These are phyloP conservation scores for Picea glauca DNA, from an alignment of 75 land plant genomes.

Conservation along the genomic window DNA sequence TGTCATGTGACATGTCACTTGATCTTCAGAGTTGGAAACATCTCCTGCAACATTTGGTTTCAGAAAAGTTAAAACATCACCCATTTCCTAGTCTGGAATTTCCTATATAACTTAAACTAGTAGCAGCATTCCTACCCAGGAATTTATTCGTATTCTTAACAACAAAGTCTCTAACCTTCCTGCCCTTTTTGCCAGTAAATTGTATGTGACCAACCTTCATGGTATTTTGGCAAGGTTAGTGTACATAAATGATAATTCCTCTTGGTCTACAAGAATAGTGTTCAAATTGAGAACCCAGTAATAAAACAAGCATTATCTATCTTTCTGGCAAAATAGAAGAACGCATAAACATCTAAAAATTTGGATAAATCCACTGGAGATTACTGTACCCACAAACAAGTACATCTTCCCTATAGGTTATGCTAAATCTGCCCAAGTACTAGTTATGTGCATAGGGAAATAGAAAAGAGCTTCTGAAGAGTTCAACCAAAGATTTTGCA, in stretches of 20 bases:
- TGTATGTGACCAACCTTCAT: background rate
- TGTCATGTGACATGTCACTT: background rate
- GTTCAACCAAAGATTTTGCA: too few species aligned
- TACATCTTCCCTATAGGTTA: background rate
- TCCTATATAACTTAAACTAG: background rate
- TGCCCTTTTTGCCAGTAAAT: background rate
- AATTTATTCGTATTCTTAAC: background rate
- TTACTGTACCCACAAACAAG: background rate
- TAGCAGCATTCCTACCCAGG: background rate
- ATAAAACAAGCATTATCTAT: background rate
- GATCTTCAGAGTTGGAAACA: conserved; percentile 3
- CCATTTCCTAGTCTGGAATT: conserved; percentile 1
- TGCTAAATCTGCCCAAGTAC: too few species aligned
- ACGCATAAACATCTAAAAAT: background rate
- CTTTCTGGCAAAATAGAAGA: background rate
- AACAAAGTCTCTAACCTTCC: background rate
- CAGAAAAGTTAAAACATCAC: background rate
- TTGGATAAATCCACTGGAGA: background rate
- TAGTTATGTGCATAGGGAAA: too few species aligned
- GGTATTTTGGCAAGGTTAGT: background rate
- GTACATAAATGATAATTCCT: background rate
- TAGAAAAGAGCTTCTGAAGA: too few species aligned
- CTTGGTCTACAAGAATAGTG: background rate
- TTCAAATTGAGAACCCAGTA: background rate
- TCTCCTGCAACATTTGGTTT: background rate